Conservation (phyloP, 164 flowering plant genomes). For the Vitis amurensis region DNA sequence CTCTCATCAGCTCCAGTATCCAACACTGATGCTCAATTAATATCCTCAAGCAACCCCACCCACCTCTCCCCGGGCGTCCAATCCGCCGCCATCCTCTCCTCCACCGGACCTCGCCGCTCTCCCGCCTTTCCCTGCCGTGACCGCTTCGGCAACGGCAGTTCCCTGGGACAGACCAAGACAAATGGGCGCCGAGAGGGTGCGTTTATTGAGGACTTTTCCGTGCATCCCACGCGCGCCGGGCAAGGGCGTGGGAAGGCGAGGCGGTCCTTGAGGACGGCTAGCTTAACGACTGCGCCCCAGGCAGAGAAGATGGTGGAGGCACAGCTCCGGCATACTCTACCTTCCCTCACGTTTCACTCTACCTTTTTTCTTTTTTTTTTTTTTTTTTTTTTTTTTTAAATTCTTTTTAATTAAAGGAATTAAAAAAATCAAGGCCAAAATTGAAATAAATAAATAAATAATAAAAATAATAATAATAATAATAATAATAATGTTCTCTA, state of each 20-base stretch:
- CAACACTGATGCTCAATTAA: slow-evolving; percentile 88
- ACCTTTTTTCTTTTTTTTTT: too few relatives aligned
- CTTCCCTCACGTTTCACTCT: too few relatives aligned
- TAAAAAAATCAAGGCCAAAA: not conserved
- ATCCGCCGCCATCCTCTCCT: slow-evolving; percentile 18
- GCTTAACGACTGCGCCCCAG: slow-evolving; percentile 85
- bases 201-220: slow-evolving; percentile 68
- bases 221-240: slow-evolving; percentile 62
- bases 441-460: too few relatives aligned
- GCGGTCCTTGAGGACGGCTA: slow-evolving; percentile 80
- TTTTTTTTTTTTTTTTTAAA: too few relatives aligned
- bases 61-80: slow-evolving; percentile 27
- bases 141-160: slow-evolving; percentile 59
- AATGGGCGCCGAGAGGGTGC: slow-evolving; percentile 72
- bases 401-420: too few relatives aligned
- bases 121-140: slow-evolving; percentile 26
- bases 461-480: too few relatives aligned
- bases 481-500: too few relatives aligned
- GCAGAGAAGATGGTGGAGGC: slow-evolving; percentile 85
- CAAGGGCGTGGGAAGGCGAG: slow-evolving; percentile 65
- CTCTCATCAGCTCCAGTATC: slow-evolving; percentile 71
- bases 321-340: too few relatives aligned
- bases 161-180: slow-evolving; percentile 71
- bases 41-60: slow-evolving; percentile 53
- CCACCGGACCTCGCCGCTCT: slow-evolving; percentile 24